These are phyloP conservation scores for Pleurotus giganteus DNA, from an alignment of 768 basidiomycete species.

Conservation along the genomic window DNA sequence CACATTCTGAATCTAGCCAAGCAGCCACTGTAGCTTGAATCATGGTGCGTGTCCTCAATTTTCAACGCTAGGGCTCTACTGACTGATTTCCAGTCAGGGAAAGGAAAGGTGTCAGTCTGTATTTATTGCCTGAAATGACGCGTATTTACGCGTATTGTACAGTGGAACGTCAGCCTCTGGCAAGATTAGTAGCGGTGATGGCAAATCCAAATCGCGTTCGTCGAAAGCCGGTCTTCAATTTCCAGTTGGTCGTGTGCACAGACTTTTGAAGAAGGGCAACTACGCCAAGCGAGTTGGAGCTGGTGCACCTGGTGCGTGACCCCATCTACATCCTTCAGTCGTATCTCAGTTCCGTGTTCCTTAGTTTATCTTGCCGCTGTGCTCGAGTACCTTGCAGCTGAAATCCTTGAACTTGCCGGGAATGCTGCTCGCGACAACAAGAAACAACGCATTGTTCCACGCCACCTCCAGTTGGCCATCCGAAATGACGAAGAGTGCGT, in stretches of 20 bases:
- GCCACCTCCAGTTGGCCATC: slow-evolving; percentile 80
- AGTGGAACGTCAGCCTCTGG: slow-evolving; percentile 20
- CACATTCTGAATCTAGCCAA: no score
- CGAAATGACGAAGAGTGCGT: slow-evolving; percentile 70
- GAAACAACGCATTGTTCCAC: slow-evolving; percentile 81
- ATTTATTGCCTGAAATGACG: background rate
- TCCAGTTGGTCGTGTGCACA: slow-evolving; percentile 82
- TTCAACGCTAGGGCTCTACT: background rate
- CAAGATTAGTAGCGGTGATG: slow-evolving; percentile 42
- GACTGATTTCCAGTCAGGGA: slow-evolving; percentile 42
- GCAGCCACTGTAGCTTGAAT: background rate
- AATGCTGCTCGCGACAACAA: slow-evolving; percentile 78
- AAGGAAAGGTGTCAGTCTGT: slow-evolving; percentile 48
- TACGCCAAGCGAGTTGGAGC: slow-evolving; percentile 70
- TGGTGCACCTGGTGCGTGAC: slow-evolving; percentile 58
- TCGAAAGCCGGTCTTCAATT: slow-evolving; percentile 64
- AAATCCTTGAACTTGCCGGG: slow-evolving; percentile 84
- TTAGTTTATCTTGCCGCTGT: slow-evolving; percentile 82
- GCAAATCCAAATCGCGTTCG: slow-evolving; percentile 68
- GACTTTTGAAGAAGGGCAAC: slow-evolving; percentile 72
- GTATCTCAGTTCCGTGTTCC: background rate
- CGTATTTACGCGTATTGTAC: slow-evolving; percentile 10
- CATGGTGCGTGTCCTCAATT: background rate
- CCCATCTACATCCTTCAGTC: background rate
- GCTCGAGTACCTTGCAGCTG: slow-evolving; percentile 83